Base-by-base conservation (phyloP, 352 stramenopile species). In the Globisporangium paroecandrum region DNA sequence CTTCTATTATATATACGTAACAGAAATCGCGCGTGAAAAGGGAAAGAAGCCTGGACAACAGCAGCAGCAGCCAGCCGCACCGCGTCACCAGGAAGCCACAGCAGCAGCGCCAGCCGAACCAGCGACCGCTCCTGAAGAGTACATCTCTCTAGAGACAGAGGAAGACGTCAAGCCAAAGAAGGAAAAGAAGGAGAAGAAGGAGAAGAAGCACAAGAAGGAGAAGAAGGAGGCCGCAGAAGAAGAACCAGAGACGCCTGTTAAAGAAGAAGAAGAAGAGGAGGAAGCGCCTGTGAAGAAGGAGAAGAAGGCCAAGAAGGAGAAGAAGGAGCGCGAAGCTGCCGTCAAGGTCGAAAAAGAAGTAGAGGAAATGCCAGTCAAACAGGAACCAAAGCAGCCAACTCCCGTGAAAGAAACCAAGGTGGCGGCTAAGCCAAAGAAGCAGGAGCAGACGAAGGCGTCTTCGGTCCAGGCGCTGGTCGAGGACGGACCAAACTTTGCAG, bases 1-100 rank as follows among this genome's bases (percentile, higher is more conserved):
- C 15, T 54, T 34, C 4, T 36, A 6, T 8, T 22, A 12, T 51
- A 34, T 32, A 3, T 41, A 10, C 22, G 57, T 25, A 32, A 32
- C 51, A 91, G 84, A 94, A 54, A 78, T 91, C 61, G 84, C 87
- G 25, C 78, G 89, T 74, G 84, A 94, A 58, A 94, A 91, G 71
- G 71, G 77, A 15, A 81, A 82, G 57, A 77, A 77, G 8, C 29
- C 29, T 51, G 43, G 43, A 47, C 70, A 70, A 22, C 59, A 70
- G 53, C 71, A 76, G 15, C 20, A 43, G 6, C 29, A 54, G 56
- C 49, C 32, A 38, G 32, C 8, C 8, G 32, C 32, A 5, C 32
- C 32, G 0, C 32, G 6, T 12, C 32, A 38, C 5, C 32, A 38
- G 32, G 32, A 12, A 61, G 55, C 24, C 10, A 15, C 38, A 49